These are phyloP conservation scores for Fusarium hostae DNA, from an alignment of 2,329 filamentous ascomycete genomes.

Conservation along the genomic window DNA sequence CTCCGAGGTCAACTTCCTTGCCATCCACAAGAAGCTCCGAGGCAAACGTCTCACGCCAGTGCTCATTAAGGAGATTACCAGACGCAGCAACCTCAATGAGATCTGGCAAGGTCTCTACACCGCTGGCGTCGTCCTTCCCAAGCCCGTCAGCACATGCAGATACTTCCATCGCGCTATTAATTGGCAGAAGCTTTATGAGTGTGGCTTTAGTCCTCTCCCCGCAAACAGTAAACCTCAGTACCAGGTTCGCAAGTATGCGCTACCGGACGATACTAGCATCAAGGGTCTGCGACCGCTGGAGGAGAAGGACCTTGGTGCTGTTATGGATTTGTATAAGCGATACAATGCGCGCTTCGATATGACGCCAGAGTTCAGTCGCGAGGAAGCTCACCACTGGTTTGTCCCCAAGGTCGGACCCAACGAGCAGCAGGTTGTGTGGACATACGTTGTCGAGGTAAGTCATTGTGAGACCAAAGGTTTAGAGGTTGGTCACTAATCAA, in stretches of 20 bases:
- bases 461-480: not conserved
- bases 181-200: slow-evolving; percentile 96
- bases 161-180: slow-evolving; percentile 96
- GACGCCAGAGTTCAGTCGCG: slow-evolving; percentile 80
- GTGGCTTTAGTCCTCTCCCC: slow-evolving; percentile 92
- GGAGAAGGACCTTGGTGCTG: slow-evolving; percentile 78
- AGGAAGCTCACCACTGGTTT: slow-evolving; percentile 90
- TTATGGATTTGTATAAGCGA: slow-evolving; percentile 77
- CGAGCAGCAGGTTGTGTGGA: slow-evolving; percentile 87
- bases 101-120: slow-evolving; percentile 98
- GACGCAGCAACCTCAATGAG: slow-evolving; percentile 85
- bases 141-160: slow-evolving; percentile 89
- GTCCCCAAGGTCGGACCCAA: slow-evolving; percentile 71
- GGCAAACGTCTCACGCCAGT: slow-evolving; percentile 92
- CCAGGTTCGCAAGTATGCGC: slow-evolving; percentile 86
- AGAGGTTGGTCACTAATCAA: not conserved
- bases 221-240: slow-evolving; percentile 83
- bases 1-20: slow-evolving; percentile 98
- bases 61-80: slow-evolving; percentile 97
- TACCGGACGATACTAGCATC: slow-evolving; percentile 79
- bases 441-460: slow-evolving; percentile 85
- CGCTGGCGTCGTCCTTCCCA: slow-evolving; percentile 89
- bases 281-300: slow-evolving; percentile 85
- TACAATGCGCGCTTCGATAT: slow-evolving; percentile 87
- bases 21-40: slow-evolving; percentile 97